phyloP scores from a whole-genome alignment of 1,284 basidiomycete species.

The Boletellus deceptivus region DNA sequence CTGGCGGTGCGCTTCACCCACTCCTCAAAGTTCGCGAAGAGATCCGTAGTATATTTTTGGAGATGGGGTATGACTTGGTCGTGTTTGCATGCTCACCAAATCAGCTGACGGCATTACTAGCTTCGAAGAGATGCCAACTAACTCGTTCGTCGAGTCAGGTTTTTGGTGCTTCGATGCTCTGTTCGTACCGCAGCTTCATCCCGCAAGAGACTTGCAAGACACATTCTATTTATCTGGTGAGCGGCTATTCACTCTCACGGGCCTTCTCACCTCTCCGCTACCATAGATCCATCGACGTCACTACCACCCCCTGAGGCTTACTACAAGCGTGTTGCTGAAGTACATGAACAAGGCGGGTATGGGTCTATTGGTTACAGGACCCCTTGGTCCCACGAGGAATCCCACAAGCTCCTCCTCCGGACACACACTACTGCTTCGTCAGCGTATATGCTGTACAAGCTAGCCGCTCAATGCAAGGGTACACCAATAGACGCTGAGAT shows the following conservation, averaged over 20 bases:
- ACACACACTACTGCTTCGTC: constrained; percentile 98
- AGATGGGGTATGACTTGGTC: constrained; percentile 79
- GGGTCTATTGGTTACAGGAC: constrained; percentile 98
- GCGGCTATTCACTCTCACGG: constrained; percentile 7
- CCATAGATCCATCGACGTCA: constrained; percentile 77
- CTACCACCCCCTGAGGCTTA: constrained; percentile 82
- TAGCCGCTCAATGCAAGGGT: constrained; percentile 77
- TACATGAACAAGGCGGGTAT: constrained; percentile 90
- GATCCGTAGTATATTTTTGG: constrained; percentile 97
- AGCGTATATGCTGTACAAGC: constrained; percentile 90
- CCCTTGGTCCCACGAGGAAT: constrained; percentile 94
- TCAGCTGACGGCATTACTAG: constrained; percentile 41
- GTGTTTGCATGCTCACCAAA: not conserved
- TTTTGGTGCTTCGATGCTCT: constrained; percentile 99
- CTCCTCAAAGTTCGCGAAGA: constrained; percentile 98
- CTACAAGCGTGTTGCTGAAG: constrained; percentile 84
- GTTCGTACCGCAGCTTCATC: constrained; percentile 99
- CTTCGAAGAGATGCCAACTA: constrained; percentile 99
- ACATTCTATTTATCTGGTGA: constrained; percentile 96
- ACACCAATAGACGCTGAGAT: constrained; percentile 46
- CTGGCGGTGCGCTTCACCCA: constrained; percentile 92
- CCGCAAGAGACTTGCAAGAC: constrained; percentile 96
- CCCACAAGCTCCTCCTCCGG: constrained; percentile 87
- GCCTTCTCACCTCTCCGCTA: constrained; percentile 2
- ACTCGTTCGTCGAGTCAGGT: constrained; percentile 93